Base-by-base conservation (phyloP, 495 filamentous ascomycete species). In the Penicillium atrosanguineum region DNA sequence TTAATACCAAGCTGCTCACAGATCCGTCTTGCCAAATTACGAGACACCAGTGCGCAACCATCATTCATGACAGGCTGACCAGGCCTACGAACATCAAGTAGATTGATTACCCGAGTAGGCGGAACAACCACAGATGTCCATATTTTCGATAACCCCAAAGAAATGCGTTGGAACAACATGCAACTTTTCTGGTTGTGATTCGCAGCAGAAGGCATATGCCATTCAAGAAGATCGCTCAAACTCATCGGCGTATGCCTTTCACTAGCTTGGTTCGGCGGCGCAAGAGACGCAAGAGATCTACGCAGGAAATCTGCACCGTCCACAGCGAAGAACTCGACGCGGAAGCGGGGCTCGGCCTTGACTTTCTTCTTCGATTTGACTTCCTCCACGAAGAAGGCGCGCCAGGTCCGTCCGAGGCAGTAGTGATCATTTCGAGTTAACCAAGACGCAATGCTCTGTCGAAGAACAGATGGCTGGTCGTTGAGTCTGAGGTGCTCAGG, bases 41-140 rank as follows among this genome's bases (percentile, higher is more conserved):
- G 72, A 0, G 90, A 94, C 67, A 91, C 87, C 25, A 84, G 69
- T 14, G 83, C 87, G 46, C 89, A 89, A 5, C 90, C 89, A 60
- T 95, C 89, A 55, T 91, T 91, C 90, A 95, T 95, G 0, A 87
- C 79, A 12, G 64, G 44, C 9, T 44, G 46, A 7, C 57, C 78
- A 12, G 64, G 44, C 9, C 40, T 48, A 6, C 58, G 59, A 16
- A 51, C 46, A 48, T 79, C 69, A 14, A 44, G 31, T 28, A 73
- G 44, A 16, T 61, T 58, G 15, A 65, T 40, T 31, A 86, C 69
- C 44, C 81, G 70, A 7, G 57, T 37, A 37, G 73, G 73, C 11
- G 59, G 56, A 21, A 87, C 65, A 0, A 62, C 51, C 3, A 83
- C 55, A 0, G 81, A 84, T 4, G 75, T 72, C 11, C 54, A 72